Conservation (phyloP, 768 basidiomycete genomes). For the Panaeolus cyanescens region DNA sequence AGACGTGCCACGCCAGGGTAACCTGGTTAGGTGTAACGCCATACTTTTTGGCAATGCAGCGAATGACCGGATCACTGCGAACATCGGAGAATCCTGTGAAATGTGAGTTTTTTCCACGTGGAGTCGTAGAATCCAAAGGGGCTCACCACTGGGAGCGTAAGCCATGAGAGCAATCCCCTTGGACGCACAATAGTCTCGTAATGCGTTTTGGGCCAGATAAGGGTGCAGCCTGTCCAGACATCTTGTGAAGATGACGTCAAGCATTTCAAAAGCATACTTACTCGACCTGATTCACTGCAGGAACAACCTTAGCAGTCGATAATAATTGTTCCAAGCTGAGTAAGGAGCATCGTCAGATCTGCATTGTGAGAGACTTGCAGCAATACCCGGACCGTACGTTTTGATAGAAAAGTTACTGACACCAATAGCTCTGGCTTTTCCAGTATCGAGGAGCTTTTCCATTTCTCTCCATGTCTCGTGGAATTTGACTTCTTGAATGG, state of each 20-base stretch:
- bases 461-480: slow-evolving; percentile 52
- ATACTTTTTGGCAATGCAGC: slow-evolving; percentile 48
- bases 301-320: slow-evolving; percentile 41
- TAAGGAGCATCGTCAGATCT: neutral
- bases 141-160: slow-evolving; percentile 48
- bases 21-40: slow-evolving; percentile 47
- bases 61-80: slow-evolving; percentile 47
- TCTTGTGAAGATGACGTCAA: too few species aligned
- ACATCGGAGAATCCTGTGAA: slow-evolving; percentile 41
- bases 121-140: neutral
- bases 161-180: slow-evolving; percentile 53
- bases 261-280: slow-evolving; percentile 16
- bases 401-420: slow-evolving; percentile 65
- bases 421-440: slow-evolving; percentile 52
- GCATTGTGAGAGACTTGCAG: neutral
- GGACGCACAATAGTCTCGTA: slow-evolving; percentile 46
- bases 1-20: slow-evolving; percentile 53
- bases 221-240: slow-evolving; percentile 41
- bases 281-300: slow-evolving; percentile 53
- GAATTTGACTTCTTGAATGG: slow-evolving; percentile 32
- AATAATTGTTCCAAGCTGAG: slow-evolving; percentile 41
- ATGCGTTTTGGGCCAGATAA: slow-evolving; percentile 49
- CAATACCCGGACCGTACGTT: slow-evolving; percentile 32
- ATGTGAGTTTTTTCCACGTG: neutral
- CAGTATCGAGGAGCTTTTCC: slow-evolving; percentile 48